These are phyloP conservation scores for Cinchona pubescens DNA, from an alignment of 257 asterid genomes.

Conservation along the genomic window DNA sequence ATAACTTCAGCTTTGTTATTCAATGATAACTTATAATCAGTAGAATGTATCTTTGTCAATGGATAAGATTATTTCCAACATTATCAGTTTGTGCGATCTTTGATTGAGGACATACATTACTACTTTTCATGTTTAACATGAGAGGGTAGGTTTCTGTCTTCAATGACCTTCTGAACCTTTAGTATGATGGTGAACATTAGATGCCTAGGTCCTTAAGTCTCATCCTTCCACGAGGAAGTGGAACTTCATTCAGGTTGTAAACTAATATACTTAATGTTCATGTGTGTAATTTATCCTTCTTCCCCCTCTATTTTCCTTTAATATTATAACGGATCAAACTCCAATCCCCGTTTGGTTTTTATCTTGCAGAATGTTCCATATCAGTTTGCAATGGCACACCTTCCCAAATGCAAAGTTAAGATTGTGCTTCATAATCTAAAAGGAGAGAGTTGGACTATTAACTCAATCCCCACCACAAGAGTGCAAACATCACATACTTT, in stretches of 20 bases:
- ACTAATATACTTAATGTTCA: background rate
- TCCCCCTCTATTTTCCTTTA: constrained; percentile 7
- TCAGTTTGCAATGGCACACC: constrained; percentile 80
- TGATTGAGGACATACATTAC: background rate
- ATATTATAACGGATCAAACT: background rate
- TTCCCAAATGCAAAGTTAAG: constrained; percentile 81
- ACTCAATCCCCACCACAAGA: constrained; percentile 81
- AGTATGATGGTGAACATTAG: background rate
- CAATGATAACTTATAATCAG: background rate
- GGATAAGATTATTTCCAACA: background rate
- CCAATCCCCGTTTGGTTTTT: constrained; percentile 20
- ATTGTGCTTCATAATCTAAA: constrained; percentile 66
- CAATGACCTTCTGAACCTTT: background rate
- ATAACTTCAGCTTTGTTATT: constrained; percentile 3
- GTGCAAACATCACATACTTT: constrained; percentile 90
- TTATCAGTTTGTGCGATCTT: background rate
- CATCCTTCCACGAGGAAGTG: background rate
- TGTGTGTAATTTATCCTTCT: background rate
- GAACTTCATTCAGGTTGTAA: background rate
- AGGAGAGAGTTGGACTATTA: constrained; percentile 84
- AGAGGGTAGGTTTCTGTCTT: background rate
- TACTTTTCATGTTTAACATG: background rate
- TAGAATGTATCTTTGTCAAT: background rate
- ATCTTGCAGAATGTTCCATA: constrained; percentile 72
- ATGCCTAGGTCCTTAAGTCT: background rate